Percentiles rank a stretch among this genome's conserved stretches.
Evolutionary conservation across 306 rosid species (phyloP).

Genomic region (apple (Malus domestica)): DNA sequence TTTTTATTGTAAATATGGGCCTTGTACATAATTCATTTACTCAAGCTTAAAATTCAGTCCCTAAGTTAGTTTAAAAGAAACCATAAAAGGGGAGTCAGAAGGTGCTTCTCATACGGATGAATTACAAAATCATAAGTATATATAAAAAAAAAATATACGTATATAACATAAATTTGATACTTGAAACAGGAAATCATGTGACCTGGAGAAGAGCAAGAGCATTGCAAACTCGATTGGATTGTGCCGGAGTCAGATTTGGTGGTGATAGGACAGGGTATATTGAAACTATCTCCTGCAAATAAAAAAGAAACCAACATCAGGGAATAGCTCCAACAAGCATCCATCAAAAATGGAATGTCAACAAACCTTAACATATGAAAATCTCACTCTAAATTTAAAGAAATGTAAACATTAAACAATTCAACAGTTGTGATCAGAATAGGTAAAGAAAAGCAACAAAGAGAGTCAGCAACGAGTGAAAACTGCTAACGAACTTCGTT

Average conservation of each 20-base stretch:
- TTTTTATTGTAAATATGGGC: not conserved
- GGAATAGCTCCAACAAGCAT: not conserved
- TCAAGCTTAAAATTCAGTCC: not conserved
- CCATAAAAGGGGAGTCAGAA: not conserved
- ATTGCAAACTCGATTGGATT: conserved; percentile 89
- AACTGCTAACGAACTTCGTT: not conserved
- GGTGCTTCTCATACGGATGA: not conserved
- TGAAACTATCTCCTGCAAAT: conserved; percentile 66
- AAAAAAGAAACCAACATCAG: not conserved
- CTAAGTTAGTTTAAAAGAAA: not conserved
- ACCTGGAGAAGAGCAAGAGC: conserved; percentile 96
- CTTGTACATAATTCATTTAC: not conserved
- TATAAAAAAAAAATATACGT: not conserved
- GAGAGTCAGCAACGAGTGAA: not conserved
- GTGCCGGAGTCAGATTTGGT: conserved; percentile 62
- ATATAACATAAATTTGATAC: not conserved
- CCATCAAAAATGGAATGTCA: not conserved
- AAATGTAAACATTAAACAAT: not conserved
- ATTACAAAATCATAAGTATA: not conserved
- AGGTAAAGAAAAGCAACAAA: not conserved
- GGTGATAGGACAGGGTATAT: conserved; percentile 72
- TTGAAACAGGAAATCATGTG: conserved; percentile 6
- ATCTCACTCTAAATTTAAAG: not conserved
- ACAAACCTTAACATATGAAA: not conserved
- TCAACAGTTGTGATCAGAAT: not conserved